A percentile compares a stretch with the other conserved stretches of the same genome.
These are phyloP conservation scores for Plectosphaerella cucumerina DNA, from an alignment of 2,329 filamentous ascomycete species.

Conservation along the genomic window DNA sequence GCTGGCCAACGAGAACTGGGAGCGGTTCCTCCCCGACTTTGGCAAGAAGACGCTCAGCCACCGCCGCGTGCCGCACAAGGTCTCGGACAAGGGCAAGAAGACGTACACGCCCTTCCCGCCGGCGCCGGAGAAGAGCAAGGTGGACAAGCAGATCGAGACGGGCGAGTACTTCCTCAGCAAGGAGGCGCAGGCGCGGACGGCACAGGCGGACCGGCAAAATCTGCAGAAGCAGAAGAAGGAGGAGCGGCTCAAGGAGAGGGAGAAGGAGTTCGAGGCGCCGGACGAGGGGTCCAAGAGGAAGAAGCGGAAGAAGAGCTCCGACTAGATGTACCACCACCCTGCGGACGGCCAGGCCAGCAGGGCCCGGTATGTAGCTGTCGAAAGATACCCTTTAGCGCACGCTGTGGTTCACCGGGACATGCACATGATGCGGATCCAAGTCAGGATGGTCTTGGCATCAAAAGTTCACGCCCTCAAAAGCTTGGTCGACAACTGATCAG, in stretches of 20 bases:
- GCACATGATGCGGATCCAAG: not conserved
- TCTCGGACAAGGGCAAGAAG: slow-evolving; percentile 93
- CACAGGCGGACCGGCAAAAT: slow-evolving; percentile 74
- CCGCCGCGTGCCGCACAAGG: slow-evolving; percentile 74
- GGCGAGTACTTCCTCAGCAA: slow-evolving; percentile 96
- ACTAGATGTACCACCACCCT: slow-evolving; percentile 13
- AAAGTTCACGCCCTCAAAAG: not conserved
- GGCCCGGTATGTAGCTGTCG: slow-evolving; percentile 4
- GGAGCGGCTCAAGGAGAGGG: slow-evolving; percentile 79
- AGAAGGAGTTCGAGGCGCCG: slow-evolving; percentile 83
- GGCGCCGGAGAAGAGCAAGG: slow-evolving; percentile 96
- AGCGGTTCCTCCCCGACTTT: slow-evolving; percentile 94
- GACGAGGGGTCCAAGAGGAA: slow-evolving; percentile 66
- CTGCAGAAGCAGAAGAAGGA: slow-evolving; percentile 84
- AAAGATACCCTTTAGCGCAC: slow-evolving; percentile 12
- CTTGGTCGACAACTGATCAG: not conserved
- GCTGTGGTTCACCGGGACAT: not conserved
- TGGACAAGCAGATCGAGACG: slow-evolving; percentile 95
- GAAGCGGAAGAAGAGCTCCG: slow-evolving; percentile 58
- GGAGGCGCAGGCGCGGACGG: slow-evolving; percentile 82
- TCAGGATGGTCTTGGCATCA: too few relatives aligned
- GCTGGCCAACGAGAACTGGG: slow-evolving; percentile 86
- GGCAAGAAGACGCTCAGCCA: slow-evolving; percentile 89
- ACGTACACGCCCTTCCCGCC: slow-evolving; percentile 96
- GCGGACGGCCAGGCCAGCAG: too few relatives aligned